Conservation (phyloP, 176 grass and related monocot species). For the Ensete glaucum region DNA sequence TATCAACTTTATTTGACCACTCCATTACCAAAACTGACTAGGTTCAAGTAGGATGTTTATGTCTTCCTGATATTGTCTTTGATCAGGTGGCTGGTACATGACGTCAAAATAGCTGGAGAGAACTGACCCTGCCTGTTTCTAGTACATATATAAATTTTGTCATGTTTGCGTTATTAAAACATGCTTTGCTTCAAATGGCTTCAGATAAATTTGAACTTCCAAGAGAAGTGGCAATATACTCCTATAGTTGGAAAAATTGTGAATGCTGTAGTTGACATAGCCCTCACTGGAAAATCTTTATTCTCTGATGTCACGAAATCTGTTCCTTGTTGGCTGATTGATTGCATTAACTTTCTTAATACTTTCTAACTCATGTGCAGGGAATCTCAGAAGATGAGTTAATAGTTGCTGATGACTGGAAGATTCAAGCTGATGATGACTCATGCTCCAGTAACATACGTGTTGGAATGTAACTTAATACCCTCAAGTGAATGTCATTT, state of each 20-base stretch:
- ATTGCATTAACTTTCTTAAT: conserved; percentile 2
- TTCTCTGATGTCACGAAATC: neutral
- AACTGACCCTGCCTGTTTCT: no score
- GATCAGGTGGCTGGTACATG: no score
- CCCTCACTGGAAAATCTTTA: neutral
- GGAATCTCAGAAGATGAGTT: conserved; percentile 52
- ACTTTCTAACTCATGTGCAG: conserved; percentile 31
- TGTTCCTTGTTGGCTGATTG: neutral
- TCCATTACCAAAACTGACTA: no score
- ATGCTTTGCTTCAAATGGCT: neutral
- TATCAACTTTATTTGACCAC: no score
- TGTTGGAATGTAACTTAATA: neutral
- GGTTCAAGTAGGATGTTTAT: no score
- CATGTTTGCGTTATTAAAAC: neutral
- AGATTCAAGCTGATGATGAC: neutral
- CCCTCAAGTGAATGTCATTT: neutral
- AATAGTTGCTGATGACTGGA: conserved; percentile 6
- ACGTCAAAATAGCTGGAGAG: no score
- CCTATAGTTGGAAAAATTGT: neutral
- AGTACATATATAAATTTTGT: no score
- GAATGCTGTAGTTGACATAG: neutral
- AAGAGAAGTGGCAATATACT: neutral
- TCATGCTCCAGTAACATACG: conserved; percentile 30
- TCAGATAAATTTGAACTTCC: neutral
- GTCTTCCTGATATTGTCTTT: no score